phyloP scores from a whole-genome alignment of 305 asterid species.

The Coffea humblotiana region DNA sequence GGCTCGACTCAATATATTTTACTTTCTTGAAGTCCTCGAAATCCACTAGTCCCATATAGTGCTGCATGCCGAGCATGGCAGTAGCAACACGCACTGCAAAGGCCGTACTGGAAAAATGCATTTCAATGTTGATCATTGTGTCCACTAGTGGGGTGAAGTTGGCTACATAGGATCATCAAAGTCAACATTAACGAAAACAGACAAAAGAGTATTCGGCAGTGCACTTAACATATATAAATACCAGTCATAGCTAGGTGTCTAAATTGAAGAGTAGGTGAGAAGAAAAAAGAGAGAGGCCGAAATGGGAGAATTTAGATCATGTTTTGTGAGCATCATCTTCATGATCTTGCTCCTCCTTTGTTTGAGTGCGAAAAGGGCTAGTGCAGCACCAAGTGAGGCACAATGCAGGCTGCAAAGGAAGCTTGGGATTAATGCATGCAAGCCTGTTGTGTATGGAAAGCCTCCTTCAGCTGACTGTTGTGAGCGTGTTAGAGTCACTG shows the following conservation, averaged over 20 bases:
- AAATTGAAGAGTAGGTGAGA: not conserved
- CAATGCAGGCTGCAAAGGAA: conserved; percentile 22
- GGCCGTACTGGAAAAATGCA: not conserved
- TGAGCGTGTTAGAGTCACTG: conserved; percentile 17
- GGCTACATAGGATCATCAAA: not conserved
- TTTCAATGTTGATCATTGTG: not conserved
- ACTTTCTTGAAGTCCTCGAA: too few species aligned
- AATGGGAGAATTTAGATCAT: not conserved
- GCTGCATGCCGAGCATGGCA: too few species aligned
- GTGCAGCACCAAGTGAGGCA: conserved; percentile 1
- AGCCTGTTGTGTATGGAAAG: conserved; percentile 18
- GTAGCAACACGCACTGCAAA: too few species aligned
- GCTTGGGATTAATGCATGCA: conserved; percentile 24
- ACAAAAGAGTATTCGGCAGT: not conserved
- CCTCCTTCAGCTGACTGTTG: conserved; percentile 24
- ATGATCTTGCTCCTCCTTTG: not conserved
- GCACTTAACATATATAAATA: not conserved
- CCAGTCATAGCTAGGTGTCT: not conserved
- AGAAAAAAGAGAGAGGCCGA: not conserved
- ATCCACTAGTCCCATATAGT: not conserved
- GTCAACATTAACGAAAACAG: not conserved
- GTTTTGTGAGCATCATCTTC: not conserved
- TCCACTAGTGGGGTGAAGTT: not conserved
- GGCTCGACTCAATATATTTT: too few species aligned
- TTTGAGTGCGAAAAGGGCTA: not conserved